Evolutionary conservation across 257 asterid species (phyloP).

Genomic region (Scutellaria minor): DNA sequence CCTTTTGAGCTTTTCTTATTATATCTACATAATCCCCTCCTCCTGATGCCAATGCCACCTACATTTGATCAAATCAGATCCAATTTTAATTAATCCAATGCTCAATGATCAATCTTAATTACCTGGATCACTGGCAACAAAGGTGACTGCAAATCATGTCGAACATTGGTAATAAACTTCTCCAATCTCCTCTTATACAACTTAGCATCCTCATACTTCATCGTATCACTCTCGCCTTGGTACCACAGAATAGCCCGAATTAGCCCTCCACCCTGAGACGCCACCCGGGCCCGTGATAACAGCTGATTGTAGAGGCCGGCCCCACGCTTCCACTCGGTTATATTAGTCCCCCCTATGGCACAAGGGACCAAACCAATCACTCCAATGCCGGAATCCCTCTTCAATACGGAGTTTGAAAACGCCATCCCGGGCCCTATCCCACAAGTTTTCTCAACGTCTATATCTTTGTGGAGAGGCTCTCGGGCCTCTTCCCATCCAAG

Average conservation of each 20-base stretch:
- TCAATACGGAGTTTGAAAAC: slow-evolving; percentile 50
- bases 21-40: slow-evolving; percentile 48
- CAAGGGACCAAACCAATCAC: slow-evolving; percentile 79
- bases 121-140: slow-evolving; percentile 52
- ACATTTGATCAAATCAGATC: background rate
- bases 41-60: slow-evolving; percentile 81
- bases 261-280: slow-evolving; percentile 49
- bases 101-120: background rate
- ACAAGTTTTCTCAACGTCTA: slow-evolving; percentile 57
- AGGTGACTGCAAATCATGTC: slow-evolving; percentile 47
- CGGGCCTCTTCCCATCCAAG: slow-evolving; percentile 62
- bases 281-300: slow-evolving; percentile 52
- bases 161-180: slow-evolving; percentile 44
- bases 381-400: slow-evolving; percentile 48
- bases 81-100: too few species aligned
- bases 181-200: slow-evolving; percentile 48
- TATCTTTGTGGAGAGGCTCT: slow-evolving; percentile 83
- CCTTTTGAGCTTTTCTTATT: slow-evolving; percentile 65
- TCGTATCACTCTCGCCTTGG: slow-evolving; percentile 75
- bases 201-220: slow-evolving; percentile 40
- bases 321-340: slow-evolving; percentile 67
- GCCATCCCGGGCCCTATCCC: slow-evolving; percentile 95
- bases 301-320: slow-evolving; percentile 48
- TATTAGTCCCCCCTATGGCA: slow-evolving; percentile 69
- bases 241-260: slow-evolving; percentile 67